These are phyloP conservation scores for Lunasporangiospora selenospora DNA, from an alignment of 192 early-diverging fungal species.

Conservation along the genomic window DNA sequence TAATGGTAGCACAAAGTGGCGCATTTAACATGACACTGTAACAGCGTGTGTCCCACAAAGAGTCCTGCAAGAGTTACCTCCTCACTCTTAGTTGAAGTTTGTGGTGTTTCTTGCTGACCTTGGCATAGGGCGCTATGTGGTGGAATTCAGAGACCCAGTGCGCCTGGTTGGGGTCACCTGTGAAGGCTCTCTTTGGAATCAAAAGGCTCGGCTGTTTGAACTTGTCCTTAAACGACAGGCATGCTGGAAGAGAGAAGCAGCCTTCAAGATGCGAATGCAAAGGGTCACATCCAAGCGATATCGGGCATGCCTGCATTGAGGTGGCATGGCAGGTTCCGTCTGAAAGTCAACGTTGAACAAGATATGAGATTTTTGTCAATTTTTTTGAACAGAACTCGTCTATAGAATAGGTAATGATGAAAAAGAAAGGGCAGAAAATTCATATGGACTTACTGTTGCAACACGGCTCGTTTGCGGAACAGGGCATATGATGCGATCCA, in stretches of 20 bases:
- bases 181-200: conserved; percentile 44
- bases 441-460: conserved; percentile 48
- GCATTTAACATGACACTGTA: too few relatives aligned
- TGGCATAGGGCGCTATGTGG: conserved; percentile 55
- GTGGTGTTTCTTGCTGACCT: conserved; percentile 24
- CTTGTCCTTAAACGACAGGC: conserved; percentile 13
- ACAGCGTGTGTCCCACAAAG: neutral
- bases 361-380: neutral
- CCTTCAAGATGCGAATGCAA: conserved; percentile 23
- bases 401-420: neutral
- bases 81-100: conserved; percentile 15
- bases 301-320: conserved; percentile 31
- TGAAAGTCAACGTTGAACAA: neutral
- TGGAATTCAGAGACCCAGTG: conserved; percentile 61
- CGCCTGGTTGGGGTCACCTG: conserved; percentile 52
- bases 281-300: conserved; percentile 35
- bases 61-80: conserved; percentile 1
- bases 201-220: conserved; percentile 18
- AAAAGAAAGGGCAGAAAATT: neutral
- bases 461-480: conserved; percentile 25
- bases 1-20: too few relatives aligned
- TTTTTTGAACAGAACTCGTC: neutral
- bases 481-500: conserved; percentile 37
- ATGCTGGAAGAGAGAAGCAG: conserved; percentile 34
- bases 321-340: conserved; percentile 45